Evolutionary conservation across 164 flowering plant genomes (phyloP).

Genomic region (Paratinospora sagittata): DNA sequence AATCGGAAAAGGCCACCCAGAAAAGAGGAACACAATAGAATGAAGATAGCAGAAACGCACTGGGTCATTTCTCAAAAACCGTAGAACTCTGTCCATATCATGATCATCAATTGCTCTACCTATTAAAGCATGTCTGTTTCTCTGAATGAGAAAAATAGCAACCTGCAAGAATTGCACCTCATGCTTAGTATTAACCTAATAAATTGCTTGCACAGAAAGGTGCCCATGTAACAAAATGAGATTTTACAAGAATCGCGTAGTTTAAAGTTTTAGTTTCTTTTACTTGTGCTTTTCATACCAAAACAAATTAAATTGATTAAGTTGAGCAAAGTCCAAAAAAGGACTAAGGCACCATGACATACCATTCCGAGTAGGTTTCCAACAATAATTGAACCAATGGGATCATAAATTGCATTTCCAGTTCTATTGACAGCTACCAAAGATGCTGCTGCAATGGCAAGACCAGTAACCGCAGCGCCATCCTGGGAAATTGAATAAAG

Average conservation of each 20-base stretch:
- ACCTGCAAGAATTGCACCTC: conserved; percentile 46
- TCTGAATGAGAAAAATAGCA: conserved; percentile 91
- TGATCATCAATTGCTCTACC: conserved; percentile 97
- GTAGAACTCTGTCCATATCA: conserved; percentile 86
- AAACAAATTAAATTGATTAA: neutral
- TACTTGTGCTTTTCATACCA: too few relatives aligned
- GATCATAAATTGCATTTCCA: conserved; percentile 93
- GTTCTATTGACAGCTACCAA: conserved; percentile 81
- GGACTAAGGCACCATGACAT: conserved; percentile 7
- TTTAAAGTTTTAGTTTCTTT: too few relatives aligned
- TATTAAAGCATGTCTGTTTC: conserved; percentile 93
- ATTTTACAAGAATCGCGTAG: too few relatives aligned
- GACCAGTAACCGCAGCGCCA: conserved; percentile 98
- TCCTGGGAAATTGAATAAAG: conserved; percentile 46
- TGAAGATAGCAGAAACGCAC: conserved; percentile 28
- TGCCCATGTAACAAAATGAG: too few relatives aligned
- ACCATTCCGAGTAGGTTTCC: conserved; percentile 98
- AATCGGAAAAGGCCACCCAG: conserved; percentile 1
- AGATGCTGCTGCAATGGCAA: conserved; percentile 81
- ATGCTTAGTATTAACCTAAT: neutral
- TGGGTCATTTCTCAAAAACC: conserved; percentile 78
- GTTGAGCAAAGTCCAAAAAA: neutral
- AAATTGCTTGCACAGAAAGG: neutral
- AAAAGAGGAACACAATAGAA: neutral
- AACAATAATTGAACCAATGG: conserved; percentile 87